Evolutionary conservation across 257 asterid genomes (phyloP), one percentile per base, ranked within the genome.

Genomic region (Linaria vulgaris): DNA sequence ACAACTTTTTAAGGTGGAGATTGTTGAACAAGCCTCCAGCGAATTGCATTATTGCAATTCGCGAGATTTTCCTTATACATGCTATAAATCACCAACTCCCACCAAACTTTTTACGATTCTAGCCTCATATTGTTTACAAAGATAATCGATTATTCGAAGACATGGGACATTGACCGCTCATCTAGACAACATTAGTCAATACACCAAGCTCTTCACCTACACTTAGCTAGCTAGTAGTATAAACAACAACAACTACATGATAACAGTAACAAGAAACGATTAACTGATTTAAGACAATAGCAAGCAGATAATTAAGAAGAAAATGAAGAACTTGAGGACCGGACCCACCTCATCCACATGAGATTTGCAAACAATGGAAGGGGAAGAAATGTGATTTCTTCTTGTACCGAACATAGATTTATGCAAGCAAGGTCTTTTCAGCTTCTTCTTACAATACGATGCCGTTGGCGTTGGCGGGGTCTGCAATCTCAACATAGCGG

Each of bases 341-440:
- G 27, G 37, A 62, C 82, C 43, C 30, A 76, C 85, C 80, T 74
- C 76, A 41, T 68, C 38, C 23, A 67, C n/a, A n/a, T n/a, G n/a
- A n/a, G n/a, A 69, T 68, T 67, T 57, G 73, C 80, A 80, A 8
- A 71, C 73, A 59, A 68, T 7, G 21, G 74, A 41, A 39, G 68
- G 44, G 51, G 74, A 34, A 19, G 51, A 34, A 55, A 56, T 43
- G 61, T 69, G 30, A 19, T 73, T 73, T 56, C 30, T 68, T 41
- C 72, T 16, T 3, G 21, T 37, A 51, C 25, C 39, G 61, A 7
- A 63, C 38, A 49, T 12, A 9, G 14, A 47, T 61, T 59, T 59
- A 25, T 38, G 74, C 19, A 62, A 65, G 38, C 25, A 47, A 34
- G 64, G 53, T 12, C 61, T 43, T 45, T 39, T 68, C 3, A 41